These are phyloP conservation scores for Hericium rajendrae DNA, from an alignment of 768 basidiomycete genomes.

Conservation along the genomic window DNA sequence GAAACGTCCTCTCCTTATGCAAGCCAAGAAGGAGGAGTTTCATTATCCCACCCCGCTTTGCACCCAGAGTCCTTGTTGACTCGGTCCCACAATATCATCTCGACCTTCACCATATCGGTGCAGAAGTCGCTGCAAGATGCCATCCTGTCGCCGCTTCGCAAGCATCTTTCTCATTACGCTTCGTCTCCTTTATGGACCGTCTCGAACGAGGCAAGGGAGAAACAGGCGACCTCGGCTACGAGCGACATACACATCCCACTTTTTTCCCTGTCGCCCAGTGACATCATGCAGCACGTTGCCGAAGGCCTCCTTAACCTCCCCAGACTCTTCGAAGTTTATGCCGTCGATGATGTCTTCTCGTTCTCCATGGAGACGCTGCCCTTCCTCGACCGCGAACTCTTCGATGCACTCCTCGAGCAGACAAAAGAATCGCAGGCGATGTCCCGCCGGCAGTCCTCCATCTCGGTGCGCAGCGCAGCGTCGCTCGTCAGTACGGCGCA, in stretches of 20 bases:
- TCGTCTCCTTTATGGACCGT: constrained; percentile 58
- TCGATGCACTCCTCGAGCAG: constrained; percentile 38
- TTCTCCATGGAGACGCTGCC: constrained; percentile 84
- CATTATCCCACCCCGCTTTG: constrained; percentile 11
- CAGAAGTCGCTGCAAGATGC: constrained; percentile 74
- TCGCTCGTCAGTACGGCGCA: constrained; percentile 17
- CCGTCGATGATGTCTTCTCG: constrained; percentile 80
- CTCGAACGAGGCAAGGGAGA: constrained; percentile 36
- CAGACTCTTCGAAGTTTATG: constrained; percentile 88
- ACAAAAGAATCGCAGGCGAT: constrained; percentile 10
- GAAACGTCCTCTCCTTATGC: constrained; percentile 29
- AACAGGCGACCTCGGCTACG: constrained; percentile 28
- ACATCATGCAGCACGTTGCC: constrained; percentile 78
- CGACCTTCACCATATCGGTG: constrained; percentile 57
- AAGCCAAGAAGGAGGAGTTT: no score
- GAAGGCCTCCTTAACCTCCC: constrained; percentile 94
- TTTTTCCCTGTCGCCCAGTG: constrained; percentile 89
- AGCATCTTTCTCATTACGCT: constrained; percentile 65
- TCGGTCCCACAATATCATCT: constrained; percentile 45
- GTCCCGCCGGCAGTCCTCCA: constrained; percentile 27
- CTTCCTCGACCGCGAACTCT: constrained; percentile 47
- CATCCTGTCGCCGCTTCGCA: constrained; percentile 74
- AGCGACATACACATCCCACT: constrained; percentile 67
- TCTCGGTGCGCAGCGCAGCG: constrained; percentile 15
- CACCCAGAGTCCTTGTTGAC: constrained; percentile 33